Conservation (phyloP, 2,329 filamentous ascomycete species). For the Cladosporium sphaerospermum region DNA sequence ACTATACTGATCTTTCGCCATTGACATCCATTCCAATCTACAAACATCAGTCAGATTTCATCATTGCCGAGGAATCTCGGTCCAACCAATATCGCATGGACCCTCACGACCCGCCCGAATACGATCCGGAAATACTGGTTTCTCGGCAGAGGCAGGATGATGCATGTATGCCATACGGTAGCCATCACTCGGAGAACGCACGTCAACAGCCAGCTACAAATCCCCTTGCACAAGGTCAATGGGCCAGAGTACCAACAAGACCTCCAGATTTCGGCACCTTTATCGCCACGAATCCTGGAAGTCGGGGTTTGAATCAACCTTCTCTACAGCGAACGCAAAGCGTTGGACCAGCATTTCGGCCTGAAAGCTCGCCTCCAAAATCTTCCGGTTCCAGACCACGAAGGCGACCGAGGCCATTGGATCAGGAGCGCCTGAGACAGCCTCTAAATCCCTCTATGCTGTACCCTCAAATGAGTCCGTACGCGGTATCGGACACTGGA, state of each 20-base stretch:
- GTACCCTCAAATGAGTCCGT: constrained; percentile 22
- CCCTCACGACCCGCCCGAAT: neutral
- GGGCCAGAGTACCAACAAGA: constrained; percentile 16
- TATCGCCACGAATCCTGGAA: constrained; percentile 6
- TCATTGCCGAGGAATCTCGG: neutral
- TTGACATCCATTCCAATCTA: neutral
- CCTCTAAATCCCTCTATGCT: constrained; percentile 14
- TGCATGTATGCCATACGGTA: neutral
- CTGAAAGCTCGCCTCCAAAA: neutral
- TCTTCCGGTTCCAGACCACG: constrained; percentile 4
- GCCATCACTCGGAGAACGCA: neutral
- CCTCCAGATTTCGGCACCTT: constrained; percentile 4
- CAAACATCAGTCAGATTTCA: neutral
- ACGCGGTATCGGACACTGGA: constrained; percentile 11
- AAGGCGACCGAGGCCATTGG: constrained; percentile 8
- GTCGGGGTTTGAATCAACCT: neutral
- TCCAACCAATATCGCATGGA: neutral
- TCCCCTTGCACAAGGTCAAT: constrained; percentile 19
- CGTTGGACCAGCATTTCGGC: neutral
- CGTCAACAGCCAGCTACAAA: constrained; percentile 9
- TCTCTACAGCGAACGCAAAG: constrained; percentile 9
- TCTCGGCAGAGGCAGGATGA: neutral
- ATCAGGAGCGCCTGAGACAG: constrained; percentile 9
- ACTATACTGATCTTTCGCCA: neutral
- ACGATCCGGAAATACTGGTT: neutral